phyloP scores from a whole-genome alignment of 73 alveolate species.

The Tetrahymena malaccensis region DNA sequence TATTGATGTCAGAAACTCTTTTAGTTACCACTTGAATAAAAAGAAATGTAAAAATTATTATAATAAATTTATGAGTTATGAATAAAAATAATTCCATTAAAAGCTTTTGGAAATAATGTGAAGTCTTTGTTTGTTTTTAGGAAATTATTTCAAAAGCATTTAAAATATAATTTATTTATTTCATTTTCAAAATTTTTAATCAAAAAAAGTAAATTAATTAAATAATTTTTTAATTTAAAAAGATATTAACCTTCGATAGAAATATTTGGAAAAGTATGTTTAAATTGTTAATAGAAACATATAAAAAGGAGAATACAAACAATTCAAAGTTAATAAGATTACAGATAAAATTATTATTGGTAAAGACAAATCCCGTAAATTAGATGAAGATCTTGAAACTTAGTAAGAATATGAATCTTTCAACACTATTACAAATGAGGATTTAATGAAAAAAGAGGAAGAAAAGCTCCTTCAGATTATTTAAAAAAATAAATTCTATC shows the following conservation, averaged over 20 bases:
- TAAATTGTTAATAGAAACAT: not conserved
- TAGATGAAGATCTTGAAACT: not conserved
- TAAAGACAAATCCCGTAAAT: not conserved
- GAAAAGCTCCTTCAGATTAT: not conserved
- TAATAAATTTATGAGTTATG: not conserved
- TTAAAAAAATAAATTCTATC: not conserved
- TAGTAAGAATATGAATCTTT: not conserved
- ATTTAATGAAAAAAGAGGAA: not conserved
- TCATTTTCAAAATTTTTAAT: no score
- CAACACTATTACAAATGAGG: not conserved
- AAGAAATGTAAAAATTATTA: not conserved
- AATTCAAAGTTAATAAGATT: not conserved
- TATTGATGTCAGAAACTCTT: not conserved
- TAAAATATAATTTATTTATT: no score
- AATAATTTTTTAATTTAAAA: not conserved
- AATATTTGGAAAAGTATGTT: not conserved
- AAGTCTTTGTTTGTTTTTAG: no score
- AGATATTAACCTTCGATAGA: not conserved
- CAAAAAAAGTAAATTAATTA: not conserved
- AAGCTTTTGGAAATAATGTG: not conserved
- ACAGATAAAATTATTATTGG: not conserved
- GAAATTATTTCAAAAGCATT: no score
- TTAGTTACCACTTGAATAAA: not conserved
- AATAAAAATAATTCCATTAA: not conserved
- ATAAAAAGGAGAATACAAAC: not conserved